Base-by-base conservation (phyloP, 1,284 basidiomycete species). In the Rhodotorula sp. region DNA sequence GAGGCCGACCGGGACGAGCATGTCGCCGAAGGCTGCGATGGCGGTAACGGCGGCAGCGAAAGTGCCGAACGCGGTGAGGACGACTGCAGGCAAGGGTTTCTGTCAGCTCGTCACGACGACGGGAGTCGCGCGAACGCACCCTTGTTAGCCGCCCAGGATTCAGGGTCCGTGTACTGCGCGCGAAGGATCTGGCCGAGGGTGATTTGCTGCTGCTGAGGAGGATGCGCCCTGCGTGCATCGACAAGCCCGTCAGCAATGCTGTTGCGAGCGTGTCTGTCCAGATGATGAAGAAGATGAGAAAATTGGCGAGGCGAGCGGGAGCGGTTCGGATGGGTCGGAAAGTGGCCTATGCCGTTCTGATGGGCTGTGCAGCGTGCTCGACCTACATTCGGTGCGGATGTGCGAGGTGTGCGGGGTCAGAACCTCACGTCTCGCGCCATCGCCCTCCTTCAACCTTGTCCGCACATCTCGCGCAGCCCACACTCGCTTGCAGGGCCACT, bases 81-180 rank as follows among this genome's bases (percentile, higher is more conserved):
- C 31, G 56, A 59, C 57, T 60, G 34, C 51, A 13, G 22, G 30
- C 3, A 22, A 30, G 57, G 7, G 28, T 9, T 18, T 26, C 26
- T n/a, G 57, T 47, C 44, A 46, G 28, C 13, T 28, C n/a, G 56
- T 6, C 13, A 9, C 15, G 9, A 22, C 1, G 40, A 16, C 7
- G 24, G 6, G 31, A 26, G 47, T 11, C 31, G 57, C 20, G 46
- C 28, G 40, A 28, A 58, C 59, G 22, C 15, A 60, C 59, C 24
- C 67, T 68, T 68, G 67, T 68, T 68, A 31, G 67, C 67, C 10
- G 62, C 62, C 67, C 67, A 68, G 18, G 62, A 64, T 37, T 65
- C 51, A 15, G 70, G 66, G 60, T 71, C 66, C 28, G 62, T 40
- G 56, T 65, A 71, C 59, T 71, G 70, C 1, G 70, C 59, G 9